Evolutionary conservation across 768 basidiomycete species (phyloP).

Genomic region (Psilocybe cubensis): DNA sequence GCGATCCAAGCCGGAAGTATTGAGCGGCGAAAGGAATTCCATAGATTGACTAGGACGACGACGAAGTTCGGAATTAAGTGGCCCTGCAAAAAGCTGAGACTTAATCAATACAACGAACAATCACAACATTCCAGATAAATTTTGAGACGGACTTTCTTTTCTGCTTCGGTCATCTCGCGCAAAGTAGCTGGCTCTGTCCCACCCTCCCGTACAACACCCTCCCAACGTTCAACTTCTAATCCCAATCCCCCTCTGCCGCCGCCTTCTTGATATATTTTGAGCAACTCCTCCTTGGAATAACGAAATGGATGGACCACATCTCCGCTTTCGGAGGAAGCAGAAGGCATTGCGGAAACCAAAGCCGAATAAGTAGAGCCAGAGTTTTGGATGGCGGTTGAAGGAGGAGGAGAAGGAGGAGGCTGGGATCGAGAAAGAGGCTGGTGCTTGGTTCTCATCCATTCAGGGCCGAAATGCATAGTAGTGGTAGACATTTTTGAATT

Average conservation of each 20-base stretch:
- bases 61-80: conserved; percentile 87
- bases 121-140: conserved; percentile 12
- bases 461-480: conserved; percentile 90
- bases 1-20: conserved; percentile 58
- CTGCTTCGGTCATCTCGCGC: conserved; percentile 79
- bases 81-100: conserved; percentile 74
- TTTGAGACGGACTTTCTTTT: conserved; percentile 77
- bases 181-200: conserved; percentile 73
- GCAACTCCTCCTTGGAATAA: conserved; percentile 85
- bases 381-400: conserved; percentile 41
- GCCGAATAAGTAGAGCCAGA: conserved; percentile 73
- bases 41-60: conserved; percentile 71
- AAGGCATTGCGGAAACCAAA: conserved; percentile 59
- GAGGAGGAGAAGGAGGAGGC: conserved; percentile 64
- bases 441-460: conserved; percentile 90
- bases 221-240: conserved; percentile 87
- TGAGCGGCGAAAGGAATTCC: conserved; percentile 67
- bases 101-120: conserved; percentile 26
- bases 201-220: conserved; percentile 82
- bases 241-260: conserved; percentile 75
- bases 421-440: conserved; percentile 56
- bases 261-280: conserved; percentile 82
- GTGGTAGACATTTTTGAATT: conserved; percentile 52
- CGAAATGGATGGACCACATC: conserved; percentile 81
- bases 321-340: conserved; percentile 53